phyloP scores from a whole-genome alignment of 139 green algal genomes.

The Eudorina sp. region DNA sequence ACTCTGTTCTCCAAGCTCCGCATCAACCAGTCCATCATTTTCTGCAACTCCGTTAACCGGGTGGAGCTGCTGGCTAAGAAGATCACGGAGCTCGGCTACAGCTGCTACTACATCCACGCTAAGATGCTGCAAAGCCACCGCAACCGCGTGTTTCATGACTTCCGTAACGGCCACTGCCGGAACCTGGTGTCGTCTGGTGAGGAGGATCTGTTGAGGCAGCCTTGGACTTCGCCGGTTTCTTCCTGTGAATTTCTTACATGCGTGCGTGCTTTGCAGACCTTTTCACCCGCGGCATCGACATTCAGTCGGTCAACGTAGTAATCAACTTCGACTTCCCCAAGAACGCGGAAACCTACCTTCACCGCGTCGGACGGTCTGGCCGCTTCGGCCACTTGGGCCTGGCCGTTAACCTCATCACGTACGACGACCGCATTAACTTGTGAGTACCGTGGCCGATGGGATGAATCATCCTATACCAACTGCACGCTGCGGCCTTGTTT shows the following conservation, averaged over 20 bases:
- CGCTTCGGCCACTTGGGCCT: conserved; percentile 99
- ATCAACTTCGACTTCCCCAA: conserved; percentile 99
- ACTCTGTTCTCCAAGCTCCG: conserved; percentile 96
- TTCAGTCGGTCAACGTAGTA: conserved; percentile 99
- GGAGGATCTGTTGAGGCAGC: neutral
- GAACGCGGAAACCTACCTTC: conserved; percentile 99
- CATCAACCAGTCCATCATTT: conserved; percentile 99
- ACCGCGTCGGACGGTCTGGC: conserved; percentile 95
- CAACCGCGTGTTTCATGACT: conserved; percentile 99
- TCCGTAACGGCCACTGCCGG: conserved; percentile 97
- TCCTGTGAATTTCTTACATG: neutral
- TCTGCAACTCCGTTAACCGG: conserved; percentile 99
- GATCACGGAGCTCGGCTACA: conserved; percentile 99
- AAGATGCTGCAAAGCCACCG: conserved; percentile 99
- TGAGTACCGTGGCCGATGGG: conserved; percentile 61
- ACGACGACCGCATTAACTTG: conserved; percentile 98
- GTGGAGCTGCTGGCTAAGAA: conserved; percentile 99
- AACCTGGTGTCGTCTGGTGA: conserved; percentile 97
- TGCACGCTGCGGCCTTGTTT: neutral
- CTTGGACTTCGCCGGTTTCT: too few species aligned
- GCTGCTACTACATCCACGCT: conserved; percentile 99
- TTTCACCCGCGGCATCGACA: conserved; percentile 98
- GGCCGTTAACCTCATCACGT: conserved; percentile 98
- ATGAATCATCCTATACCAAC: too few species aligned
- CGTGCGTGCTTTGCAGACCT: conserved; percentile 75